Conservation (phyloP, 2,329 filamentous ascomycete species). For the Purpureocillium lavendulum region DNA sequence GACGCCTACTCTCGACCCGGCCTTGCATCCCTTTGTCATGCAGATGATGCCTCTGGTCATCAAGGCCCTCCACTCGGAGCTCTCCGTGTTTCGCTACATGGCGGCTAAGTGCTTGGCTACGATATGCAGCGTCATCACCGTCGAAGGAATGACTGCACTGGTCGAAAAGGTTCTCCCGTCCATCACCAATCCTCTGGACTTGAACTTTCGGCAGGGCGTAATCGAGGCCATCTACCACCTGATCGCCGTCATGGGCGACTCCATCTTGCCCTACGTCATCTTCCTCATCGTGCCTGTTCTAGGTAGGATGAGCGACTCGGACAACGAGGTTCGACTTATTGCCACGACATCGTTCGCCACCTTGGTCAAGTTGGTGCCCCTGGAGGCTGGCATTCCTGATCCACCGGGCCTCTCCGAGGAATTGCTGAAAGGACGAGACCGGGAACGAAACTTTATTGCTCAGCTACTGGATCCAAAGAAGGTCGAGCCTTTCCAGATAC, state of each 20-base stretch:
- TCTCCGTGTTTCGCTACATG: constrained; percentile 92
- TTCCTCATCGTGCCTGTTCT: constrained; percentile 97
- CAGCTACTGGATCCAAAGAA: constrained; percentile 97
- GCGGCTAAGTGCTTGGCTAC: constrained; percentile 97
- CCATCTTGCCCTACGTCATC: constrained; percentile 93
- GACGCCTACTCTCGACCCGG: constrained; percentile 75
- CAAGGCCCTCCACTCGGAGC: constrained; percentile 75
- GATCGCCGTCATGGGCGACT: constrained; percentile 96
- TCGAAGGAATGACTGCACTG: constrained; percentile 91
- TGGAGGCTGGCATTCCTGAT: constrained; percentile 95
- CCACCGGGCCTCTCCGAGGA: constrained; percentile 87
- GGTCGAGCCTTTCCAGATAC: constrained; percentile 87
- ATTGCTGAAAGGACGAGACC: constrained; percentile 80
- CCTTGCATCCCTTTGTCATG: constrained; percentile 73
- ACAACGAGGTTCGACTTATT: constrained; percentile 88
- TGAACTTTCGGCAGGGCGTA: constrained; percentile 83
- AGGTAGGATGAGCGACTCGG: constrained; percentile 96
- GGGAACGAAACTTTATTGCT: constrained; percentile 91
- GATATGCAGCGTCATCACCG: constrained; percentile 90
- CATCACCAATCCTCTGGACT: constrained; percentile 82
- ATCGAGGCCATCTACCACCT: constrained; percentile 95
- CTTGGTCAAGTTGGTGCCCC: constrained; percentile 88
- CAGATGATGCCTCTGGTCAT: constrained; percentile 77
- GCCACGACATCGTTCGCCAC: constrained; percentile 97
- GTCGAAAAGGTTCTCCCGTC: constrained; percentile 89